Evolutionary conservation across 2,329 filamentous ascomycete genomes (phyloP).

Genomic region (Stagonosporopsis cucurbitacearum): DNA sequence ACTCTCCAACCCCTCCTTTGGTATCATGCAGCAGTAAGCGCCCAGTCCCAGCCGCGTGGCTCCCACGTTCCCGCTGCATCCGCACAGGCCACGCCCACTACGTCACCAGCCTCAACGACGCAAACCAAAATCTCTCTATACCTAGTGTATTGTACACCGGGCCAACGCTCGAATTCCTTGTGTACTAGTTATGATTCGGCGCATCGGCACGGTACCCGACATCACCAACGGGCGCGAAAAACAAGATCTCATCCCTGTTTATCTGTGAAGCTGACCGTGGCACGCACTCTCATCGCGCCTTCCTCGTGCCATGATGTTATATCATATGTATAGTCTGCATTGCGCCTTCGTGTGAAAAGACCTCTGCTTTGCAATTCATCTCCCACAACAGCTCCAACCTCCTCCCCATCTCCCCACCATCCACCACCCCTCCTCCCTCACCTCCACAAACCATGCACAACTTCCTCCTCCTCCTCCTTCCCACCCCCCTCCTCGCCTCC

Average conservation of each 20-base stretch:
- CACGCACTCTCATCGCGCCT: background rate
- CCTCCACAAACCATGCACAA: too few species aligned
- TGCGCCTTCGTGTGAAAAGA: too few species aligned
- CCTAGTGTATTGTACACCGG: too few species aligned
- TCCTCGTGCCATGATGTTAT: too few species aligned
- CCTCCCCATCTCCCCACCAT: background rate
- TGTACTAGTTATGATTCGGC: constrained; percentile 5
- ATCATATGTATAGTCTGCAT: too few species aligned
- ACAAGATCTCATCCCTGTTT: constrained; percentile 5
- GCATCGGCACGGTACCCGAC: constrained; percentile 1
- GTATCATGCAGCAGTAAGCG: too few species aligned
- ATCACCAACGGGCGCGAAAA: constrained; percentile 6
- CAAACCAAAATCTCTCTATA: constrained; percentile 1
- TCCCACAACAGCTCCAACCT: background rate
- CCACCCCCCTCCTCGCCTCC: background rate
- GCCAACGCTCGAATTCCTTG: background rate
- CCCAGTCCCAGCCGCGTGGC: too few species aligned
- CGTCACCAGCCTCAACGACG: background rate
- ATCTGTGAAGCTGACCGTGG: background rate
- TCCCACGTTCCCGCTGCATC: background rate
- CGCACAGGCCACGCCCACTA: constrained; percentile 6
- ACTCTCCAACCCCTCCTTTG: too few species aligned
- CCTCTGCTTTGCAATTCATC: too few species aligned
- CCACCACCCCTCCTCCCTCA: background rate
- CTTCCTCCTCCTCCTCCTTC: background rate